These are phyloP conservation scores for Epichloe typhina DNA, from an alignment of 2,329 filamentous ascomycete genomes.

Conservation along the genomic window DNA sequence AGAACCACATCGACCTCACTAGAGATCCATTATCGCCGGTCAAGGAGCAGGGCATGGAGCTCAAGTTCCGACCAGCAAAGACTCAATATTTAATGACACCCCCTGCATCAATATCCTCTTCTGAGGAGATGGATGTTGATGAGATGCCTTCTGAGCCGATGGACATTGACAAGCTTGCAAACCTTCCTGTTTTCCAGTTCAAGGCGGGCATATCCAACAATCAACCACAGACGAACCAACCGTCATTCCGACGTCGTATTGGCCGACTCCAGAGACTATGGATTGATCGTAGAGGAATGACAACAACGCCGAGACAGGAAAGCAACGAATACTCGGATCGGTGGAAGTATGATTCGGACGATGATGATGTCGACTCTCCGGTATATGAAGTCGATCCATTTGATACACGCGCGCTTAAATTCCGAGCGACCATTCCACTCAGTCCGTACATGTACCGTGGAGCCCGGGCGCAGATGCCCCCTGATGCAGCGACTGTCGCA, in stretches of 20 bases:
- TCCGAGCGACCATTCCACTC: constrained; percentile 44
- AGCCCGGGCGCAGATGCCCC: constrained; percentile 21
- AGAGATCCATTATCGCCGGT: constrained; percentile 73
- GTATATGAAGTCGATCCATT: constrained; percentile 66
- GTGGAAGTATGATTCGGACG: constrained; percentile 81
- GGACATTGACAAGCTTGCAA: constrained; percentile 21
- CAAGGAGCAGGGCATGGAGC: constrained; percentile 46
- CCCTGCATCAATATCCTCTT: constrained; percentile 43
- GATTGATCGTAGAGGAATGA: constrained; percentile 69
- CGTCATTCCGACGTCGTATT: constrained; percentile 69
- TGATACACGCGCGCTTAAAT: constrained; percentile 45
- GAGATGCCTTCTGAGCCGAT: constrained; percentile 32
- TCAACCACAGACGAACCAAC: constrained; percentile 29
- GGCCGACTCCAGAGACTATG: constrained; percentile 75
- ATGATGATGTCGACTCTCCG: constrained; percentile 67
- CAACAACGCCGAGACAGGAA: constrained; percentile 31
- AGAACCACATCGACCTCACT: constrained; percentile 78
- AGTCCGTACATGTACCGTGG: constrained; percentile 28
- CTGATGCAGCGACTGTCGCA: constrained; percentile 14
- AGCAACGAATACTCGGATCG: constrained; percentile 42
- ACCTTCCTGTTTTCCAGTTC: constrained; percentile 31
- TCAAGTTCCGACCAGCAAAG: constrained; percentile 57
- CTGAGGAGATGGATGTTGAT: constrained; percentile 44
- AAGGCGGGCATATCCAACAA: constrained; percentile 27
- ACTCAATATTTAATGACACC: constrained; percentile 58